Base-by-base conservation (phyloP, 148 eudicot genomes). In the Salicornia ramosissima region DNA sequence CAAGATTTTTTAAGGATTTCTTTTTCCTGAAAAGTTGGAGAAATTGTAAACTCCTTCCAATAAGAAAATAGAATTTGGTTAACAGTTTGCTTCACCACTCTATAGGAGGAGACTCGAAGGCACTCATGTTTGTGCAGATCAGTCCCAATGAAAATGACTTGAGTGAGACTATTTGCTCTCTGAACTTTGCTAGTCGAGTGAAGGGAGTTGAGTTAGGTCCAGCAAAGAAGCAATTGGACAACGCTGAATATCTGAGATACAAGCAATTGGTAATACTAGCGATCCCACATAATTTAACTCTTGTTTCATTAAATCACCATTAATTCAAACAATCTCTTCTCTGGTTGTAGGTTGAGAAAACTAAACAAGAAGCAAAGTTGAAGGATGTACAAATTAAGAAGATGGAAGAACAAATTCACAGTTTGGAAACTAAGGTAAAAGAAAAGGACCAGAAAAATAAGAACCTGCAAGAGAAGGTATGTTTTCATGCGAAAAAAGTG, bases 151-250 rank as follows among this genome's bases (percentile, higher is more conserved):
- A 90, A 80, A 86, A 84, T 71, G 98, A 93, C 73, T 66, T 85
- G 67, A 84, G 85, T 74, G 98, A 93, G 78, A 88, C 98, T 45
- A 85, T 93, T 66, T 93, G 98, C 85, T 90, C 98, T 15, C 84
- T 93, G 24, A 93, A 93, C 69, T 93, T 93, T 76, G 98, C 98
- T 29, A 93, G 91, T 68, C 73, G 98, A 75, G 98, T 93, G 67
- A 87, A 94, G 74, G 98, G 98, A 56, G 88, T 93, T 52, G 98
- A 93, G 78, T 83, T 93, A 79, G 98, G 98, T 72, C 98, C 96
- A 74, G 98, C 98, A 64, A 93, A 78, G 86, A 93, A 93, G 83
- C 98, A 93, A 79, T 33, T 88, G 45, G 95, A 90, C 74, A 90
- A 79, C 75, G 61, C 81, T 26, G 98, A 93, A 73, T 79, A 85